These are phyloP conservation scores for Vigna unguiculata DNA, from an alignment of 306 rosid genomes.

Conservation along the genomic window DNA sequence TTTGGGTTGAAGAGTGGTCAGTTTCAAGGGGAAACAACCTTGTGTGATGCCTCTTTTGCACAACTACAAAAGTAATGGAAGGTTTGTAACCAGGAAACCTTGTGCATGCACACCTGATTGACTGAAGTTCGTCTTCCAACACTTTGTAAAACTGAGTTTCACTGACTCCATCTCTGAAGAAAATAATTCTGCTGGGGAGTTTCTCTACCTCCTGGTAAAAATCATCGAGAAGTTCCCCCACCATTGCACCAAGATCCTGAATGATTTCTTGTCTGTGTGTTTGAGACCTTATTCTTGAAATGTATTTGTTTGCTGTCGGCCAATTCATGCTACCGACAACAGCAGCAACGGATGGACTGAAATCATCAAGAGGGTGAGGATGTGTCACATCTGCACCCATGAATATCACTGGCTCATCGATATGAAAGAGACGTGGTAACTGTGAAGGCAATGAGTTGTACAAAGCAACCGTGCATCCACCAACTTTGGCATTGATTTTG, in stretches of 20 bases:
- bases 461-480: slow-evolving; percentile 95
- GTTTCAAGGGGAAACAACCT: slow-evolving; percentile 81
- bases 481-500: slow-evolving; percentile 97
- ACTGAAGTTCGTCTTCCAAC: slow-evolving; percentile 81
- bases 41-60: slow-evolving; percentile 97
- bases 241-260: slow-evolving; percentile 84
- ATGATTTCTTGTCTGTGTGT: slow-evolving; percentile 97
- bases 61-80: slow-evolving; percentile 83
- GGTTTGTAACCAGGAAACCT: slow-evolving; percentile 72
- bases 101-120: slow-evolving; percentile 76
- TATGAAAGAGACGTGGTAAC: slow-evolving; percentile 73
- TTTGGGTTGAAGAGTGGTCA: slow-evolving; percentile 63
- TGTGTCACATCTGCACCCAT: slow-evolving; percentile 99
- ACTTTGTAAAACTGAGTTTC: slow-evolving; percentile 92
- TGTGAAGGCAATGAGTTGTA: slow-evolving; percentile 91
- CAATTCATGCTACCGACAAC: slow-evolving; percentile 99
- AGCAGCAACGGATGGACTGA: slow-evolving; percentile 96
- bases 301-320: slow-evolving; percentile 97
- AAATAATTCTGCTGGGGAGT: slow-evolving; percentile 82
- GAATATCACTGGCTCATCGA: slow-evolving; percentile 79
- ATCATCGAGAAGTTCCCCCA: slow-evolving; percentile 83
- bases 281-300: slow-evolving; percentile 96
- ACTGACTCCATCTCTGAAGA: slow-evolving; percentile 97
- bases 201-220: slow-evolving; percentile 74
- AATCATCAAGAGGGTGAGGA: slow-evolving; percentile 98